Evolutionary conservation across 2,329 filamentous ascomycete species (phyloP), one percentile per base, ranked within the genome.

Genomic region (Aschersonia sp.): DNA sequence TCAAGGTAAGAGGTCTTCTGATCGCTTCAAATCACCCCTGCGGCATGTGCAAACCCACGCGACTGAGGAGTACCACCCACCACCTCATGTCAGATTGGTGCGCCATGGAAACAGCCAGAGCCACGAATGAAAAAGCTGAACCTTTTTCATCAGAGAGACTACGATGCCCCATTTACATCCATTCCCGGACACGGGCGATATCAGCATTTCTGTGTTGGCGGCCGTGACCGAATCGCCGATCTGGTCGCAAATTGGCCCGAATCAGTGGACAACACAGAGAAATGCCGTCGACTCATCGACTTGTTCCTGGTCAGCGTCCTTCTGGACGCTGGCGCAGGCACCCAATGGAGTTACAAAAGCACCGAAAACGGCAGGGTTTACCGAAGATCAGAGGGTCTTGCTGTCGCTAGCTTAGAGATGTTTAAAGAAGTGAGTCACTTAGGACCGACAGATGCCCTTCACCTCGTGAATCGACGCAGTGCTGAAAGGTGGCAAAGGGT

Each of bases 311-410:
- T 92, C 52, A 91, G 86, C 45, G 86, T 92, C 5, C 70, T 94
- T 45, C 74, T 94, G 6, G 86, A 94, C 60, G 87, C 92, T 4
- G 92, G 92, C 41, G 89, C 92, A 2, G 92, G 92, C 41, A 91
- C 81, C 3, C 76, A 80, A 54, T 98, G 92, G 92, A 83, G 81
- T 55, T 98, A 95, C 69, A 92, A 86, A 70, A 94, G 88, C 61
- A 82, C 82, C 53, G 89, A 94, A 60, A 94, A 89, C 53, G 88
- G 86, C 49, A 84, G 82, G 52, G 65, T 84, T 41, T 97, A 91
- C 65, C 75, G 80, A 47, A 80, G 92, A 46, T 95, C 89, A 51
- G 92, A 96, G 64, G 89, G 89, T 6, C 74, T 96, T 48, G 89
- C 89, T 6, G 81, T 83, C 54, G 79, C 79, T 5, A 80, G 75